Evolutionary conservation across 23 red algal genomes (phyloP).

Genomic region (Gracilaria caudata): DNA sequence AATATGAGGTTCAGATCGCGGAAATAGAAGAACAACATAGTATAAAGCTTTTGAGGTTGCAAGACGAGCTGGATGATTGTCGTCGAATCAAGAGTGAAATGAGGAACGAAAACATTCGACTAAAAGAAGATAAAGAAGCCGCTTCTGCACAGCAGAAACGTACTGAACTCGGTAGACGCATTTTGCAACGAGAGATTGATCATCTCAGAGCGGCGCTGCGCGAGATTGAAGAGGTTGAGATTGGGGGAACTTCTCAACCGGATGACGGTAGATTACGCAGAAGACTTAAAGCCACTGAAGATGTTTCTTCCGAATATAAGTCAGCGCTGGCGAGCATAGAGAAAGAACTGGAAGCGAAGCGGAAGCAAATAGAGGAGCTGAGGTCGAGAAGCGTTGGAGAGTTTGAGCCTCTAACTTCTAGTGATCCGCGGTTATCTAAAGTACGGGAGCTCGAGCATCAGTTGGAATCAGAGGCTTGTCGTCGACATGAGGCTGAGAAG

Average conservation of each 20-base stretch:
- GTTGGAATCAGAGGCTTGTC: background rate
- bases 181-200: constrained; percentile 48
- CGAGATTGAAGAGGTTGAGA: constrained; percentile 31
- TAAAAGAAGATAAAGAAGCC: background rate
- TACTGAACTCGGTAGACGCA: constrained; percentile 19
- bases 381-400: background rate
- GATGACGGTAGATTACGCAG: background rate
- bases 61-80: constrained; percentile 32
- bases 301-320: background rate
- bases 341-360: background rate
- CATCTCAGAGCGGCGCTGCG: constrained; percentile 19
- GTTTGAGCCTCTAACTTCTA: background rate
- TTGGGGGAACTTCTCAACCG: background rate
- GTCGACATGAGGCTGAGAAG: background rate
- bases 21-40: constrained; percentile 16
- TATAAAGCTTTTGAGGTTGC: background rate
- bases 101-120: background rate
- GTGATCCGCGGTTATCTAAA: background rate
- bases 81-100: background rate
- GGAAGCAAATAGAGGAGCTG: constrained; percentile 10
- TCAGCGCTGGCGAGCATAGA: constrained; percentile 13
- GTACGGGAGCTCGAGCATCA: background rate
- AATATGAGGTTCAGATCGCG: constrained; percentile 20
- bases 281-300: constrained; percentile 9
- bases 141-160: constrained; percentile 12